Evolutionary conservation across 768 basidiomycete genomes (phyloP).

Genomic region (Podaxis rugospora): DNA sequence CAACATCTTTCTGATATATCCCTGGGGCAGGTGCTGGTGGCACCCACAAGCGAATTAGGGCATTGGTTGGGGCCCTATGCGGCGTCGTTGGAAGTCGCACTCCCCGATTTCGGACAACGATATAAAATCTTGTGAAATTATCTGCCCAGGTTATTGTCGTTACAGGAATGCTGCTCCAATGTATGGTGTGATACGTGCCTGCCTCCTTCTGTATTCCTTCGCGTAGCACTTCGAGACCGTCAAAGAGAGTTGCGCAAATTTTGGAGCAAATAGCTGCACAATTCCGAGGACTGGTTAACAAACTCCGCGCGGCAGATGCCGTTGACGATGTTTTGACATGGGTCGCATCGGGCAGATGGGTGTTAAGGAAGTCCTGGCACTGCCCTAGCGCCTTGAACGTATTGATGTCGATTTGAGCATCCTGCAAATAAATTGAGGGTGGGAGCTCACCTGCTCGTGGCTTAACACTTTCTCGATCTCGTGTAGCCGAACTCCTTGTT

Average conservation of each 20-base stretch:
- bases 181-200: constrained; percentile 26
- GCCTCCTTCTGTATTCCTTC: constrained; percentile 62
- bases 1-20: constrained; percentile 18
- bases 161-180: background rate
- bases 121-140: constrained; percentile 69
- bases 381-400: constrained; percentile 66
- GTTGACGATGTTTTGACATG: constrained; percentile 66
- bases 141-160: constrained; percentile 29
- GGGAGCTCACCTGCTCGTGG: constrained; percentile 65
- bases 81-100: constrained; percentile 16
- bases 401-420: background rate
- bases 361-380: constrained; percentile 57
- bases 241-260: constrained; percentile 54
- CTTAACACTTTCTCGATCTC: constrained; percentile 62
- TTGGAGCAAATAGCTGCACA: constrained; percentile 76
- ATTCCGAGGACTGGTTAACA: constrained; percentile 36
- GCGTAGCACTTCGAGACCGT: constrained; percentile 55
- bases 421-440: background rate
- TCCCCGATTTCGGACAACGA: constrained; percentile 39
- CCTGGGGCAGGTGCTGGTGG: constrained; percentile 11
- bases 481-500: constrained; percentile 47
- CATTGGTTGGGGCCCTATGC: constrained; percentile 18
- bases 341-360: constrained; percentile 46
- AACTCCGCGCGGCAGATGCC: constrained; percentile 58
- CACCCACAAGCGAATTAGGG: constrained; percentile 27